phyloP scores from a whole-genome alignment of 129 eudicot genomes.

The Escallonia rubra region DNA sequence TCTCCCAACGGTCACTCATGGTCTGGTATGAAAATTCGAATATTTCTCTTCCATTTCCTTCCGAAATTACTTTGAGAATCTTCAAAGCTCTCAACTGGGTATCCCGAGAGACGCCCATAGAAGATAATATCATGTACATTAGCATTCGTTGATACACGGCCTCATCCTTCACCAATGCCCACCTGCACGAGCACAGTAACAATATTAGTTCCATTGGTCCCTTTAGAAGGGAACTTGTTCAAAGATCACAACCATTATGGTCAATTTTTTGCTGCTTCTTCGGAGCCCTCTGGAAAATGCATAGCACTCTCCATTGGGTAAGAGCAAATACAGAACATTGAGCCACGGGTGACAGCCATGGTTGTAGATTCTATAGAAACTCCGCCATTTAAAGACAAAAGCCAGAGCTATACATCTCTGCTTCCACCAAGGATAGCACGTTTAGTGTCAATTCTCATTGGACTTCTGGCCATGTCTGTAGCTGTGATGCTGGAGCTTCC shows the following conservation, averaged over 20 bases:
- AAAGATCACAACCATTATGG: not conserved
- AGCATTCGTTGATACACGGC: constrained; percentile 37
- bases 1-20: constrained; percentile 58
- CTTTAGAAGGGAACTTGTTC: not conserved
- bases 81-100: constrained; percentile 53
- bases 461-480: too few species aligned
- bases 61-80: constrained; percentile 39
- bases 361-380: too few species aligned
- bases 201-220: not conserved
- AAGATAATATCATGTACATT: constrained; percentile 6
- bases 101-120: constrained; percentile 45
- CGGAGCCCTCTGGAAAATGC: not conserved
- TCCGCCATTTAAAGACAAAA: too few species aligned
- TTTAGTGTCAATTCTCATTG: too few species aligned
- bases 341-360: too few species aligned
- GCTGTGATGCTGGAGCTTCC: too few species aligned
- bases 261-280: not conserved
- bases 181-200: constrained; percentile 19
- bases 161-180: constrained; percentile 70
- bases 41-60: constrained; percentile 35
- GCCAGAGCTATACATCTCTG: too few species aligned
- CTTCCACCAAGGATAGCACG: too few species aligned
- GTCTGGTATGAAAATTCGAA: constrained; percentile 37
- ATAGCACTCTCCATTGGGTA: not conserved
- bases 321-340: not conserved